Evolutionary conservation across 23 red algal genomes (phyloP).

Genomic region (Gracilariopsis chorda): DNA sequence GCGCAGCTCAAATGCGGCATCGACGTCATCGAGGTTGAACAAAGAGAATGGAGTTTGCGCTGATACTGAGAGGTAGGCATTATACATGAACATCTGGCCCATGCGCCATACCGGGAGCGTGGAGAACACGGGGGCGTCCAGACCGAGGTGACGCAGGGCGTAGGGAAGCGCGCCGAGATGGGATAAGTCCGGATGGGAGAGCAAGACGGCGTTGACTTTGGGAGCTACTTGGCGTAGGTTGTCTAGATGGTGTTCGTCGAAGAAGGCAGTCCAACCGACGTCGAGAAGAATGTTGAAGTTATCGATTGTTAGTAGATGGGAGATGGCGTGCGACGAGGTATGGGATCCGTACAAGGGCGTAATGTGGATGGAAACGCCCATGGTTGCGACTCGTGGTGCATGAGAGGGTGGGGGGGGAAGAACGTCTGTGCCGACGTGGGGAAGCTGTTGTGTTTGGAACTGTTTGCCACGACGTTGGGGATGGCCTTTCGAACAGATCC

Average conservation of each 20-base stretch:
- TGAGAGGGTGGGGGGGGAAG: too few species aligned
- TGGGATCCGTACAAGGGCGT: slow-evolving; percentile 90
- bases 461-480: too few species aligned
- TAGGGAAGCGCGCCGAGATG: slow-evolving; percentile 98
- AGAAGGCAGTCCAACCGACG: slow-evolving; percentile 87
- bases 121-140: slow-evolving; percentile 68
- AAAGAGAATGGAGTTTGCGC: slow-evolving; percentile 56
- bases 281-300: slow-evolving; percentile 89
- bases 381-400: too few species aligned
- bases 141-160: slow-evolving; percentile 62
- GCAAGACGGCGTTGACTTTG: slow-evolving; percentile 85
- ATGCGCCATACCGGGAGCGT: slow-evolving; percentile 92
- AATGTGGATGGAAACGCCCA: slow-evolving; percentile 59
- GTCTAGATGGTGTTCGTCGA: slow-evolving; percentile 36
- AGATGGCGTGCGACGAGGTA: slow-evolving; percentile 61
- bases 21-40: slow-evolving; percentile 96
- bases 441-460: too few species aligned
- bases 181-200: slow-evolving; percentile 82
- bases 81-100: slow-evolving; percentile 97
- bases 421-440: too few species aligned
- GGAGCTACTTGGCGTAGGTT: slow-evolving; percentile 57
- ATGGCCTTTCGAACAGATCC: too few species aligned
- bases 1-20: slow-evolving; percentile 81
- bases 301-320: slow-evolving; percentile 83
- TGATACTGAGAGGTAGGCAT: slow-evolving; percentile 61